These are phyloP conservation scores for Globisporangium middletonii DNA, from an alignment of 352 stramenopile genomes.

Conservation along the genomic window DNA sequence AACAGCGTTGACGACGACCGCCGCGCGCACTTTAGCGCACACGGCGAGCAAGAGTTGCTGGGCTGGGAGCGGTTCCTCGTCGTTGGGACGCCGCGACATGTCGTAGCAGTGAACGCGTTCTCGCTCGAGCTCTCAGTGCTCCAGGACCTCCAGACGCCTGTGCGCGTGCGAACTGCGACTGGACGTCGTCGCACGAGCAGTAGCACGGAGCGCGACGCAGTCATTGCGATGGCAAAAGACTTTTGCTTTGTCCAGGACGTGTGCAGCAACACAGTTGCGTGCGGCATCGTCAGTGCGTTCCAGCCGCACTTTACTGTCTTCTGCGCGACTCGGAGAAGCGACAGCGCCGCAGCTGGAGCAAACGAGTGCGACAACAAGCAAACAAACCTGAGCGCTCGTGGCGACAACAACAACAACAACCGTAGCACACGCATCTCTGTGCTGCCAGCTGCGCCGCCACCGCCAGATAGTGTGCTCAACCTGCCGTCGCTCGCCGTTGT, in stretches of 20 bases:
- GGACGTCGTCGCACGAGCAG: neutral
- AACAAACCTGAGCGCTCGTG: neutral
- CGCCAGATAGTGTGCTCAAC: constrained; percentile 53
- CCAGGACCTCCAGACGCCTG: constrained; percentile 40
- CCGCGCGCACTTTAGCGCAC: constrained; percentile 31
- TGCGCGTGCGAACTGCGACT: neutral
- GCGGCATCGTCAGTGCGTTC: constrained; percentile 60
- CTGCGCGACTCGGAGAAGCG: neutral
- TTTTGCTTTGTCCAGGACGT: constrained; percentile 36
- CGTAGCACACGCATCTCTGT: constrained; percentile 28
- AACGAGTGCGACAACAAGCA: neutral
- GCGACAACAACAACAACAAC: neutral
- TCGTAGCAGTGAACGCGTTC: constrained; percentile 58
- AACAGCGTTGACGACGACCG: neutral
- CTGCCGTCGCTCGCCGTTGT: constrained; percentile 27
- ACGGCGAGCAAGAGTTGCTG: constrained; percentile 43
- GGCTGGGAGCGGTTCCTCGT: constrained; percentile 49
- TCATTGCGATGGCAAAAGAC: constrained; percentile 49
- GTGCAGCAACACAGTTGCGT: constrained; percentile 20
- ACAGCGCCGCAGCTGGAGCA: too few species aligned
- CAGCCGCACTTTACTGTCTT: constrained; percentile 54
- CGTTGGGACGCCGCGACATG: constrained; percentile 36
- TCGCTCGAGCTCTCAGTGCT: constrained; percentile 57
- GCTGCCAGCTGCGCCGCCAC: constrained; percentile 38
- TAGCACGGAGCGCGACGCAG: neutral